A percentile compares a stretch with the other conserved stretches of the same genome.
Evolutionary conservation across 345 rosid species (phyloP).

Genomic region (Camelina laxa): DNA sequence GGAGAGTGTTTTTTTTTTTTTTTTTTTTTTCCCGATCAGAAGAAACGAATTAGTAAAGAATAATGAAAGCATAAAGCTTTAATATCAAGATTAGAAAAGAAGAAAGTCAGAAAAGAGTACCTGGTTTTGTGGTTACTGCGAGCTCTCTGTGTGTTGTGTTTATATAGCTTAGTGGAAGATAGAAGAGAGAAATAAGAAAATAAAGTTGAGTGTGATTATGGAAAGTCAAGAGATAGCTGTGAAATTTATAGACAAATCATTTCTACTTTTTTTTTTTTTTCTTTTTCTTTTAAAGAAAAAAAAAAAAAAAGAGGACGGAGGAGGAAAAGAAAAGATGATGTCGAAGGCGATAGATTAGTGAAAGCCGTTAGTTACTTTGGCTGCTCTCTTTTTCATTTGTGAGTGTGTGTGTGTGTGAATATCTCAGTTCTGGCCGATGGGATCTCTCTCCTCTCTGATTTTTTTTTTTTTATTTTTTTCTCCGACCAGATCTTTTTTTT

Average conservation of each 20-base stretch:
- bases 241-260: constrained; percentile 21
- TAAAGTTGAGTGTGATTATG: constrained; percentile 19
- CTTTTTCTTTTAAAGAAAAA: neutral
- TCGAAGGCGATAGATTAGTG: constrained; percentile 20
- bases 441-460: neutral
- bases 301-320: neutral
- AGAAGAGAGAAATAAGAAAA: constrained; percentile 9
- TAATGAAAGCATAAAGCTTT: neutral
- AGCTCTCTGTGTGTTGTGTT: constrained; percentile 1
- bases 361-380: constrained; percentile 16
- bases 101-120: constrained; percentile 27
- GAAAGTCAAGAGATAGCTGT: constrained; percentile 32
- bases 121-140: constrained; percentile 14
- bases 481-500: constrained; percentile 18
- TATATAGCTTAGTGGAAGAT: neutral
- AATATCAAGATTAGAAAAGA: neutral
- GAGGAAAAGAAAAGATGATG: neutral
- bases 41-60: neutral
- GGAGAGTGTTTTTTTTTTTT: neutral
- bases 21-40: neutral
- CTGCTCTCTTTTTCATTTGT: neutral
- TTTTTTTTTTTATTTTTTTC: neutral
- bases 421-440: neutral
- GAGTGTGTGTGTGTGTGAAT: too few relatives aligned
- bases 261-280: too few relatives aligned